phyloP scores from a whole-genome alignment of 1,139 yeast species.

The Entelexis paramagnoliae region DNA sequence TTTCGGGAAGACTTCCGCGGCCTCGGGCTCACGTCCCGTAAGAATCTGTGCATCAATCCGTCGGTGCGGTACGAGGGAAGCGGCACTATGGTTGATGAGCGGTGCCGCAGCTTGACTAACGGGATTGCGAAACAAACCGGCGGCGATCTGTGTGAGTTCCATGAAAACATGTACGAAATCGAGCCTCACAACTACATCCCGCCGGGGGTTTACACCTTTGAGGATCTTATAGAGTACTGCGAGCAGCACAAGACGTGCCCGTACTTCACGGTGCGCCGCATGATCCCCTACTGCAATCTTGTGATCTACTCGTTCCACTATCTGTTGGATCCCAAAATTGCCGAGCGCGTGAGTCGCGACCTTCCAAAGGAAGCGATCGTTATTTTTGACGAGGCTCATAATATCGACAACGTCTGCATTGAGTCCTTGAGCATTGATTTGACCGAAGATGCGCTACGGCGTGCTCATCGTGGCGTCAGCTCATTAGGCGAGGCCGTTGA shows the following conservation, averaged over 20 bases:
- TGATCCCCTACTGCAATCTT: constrained; percentile 91
- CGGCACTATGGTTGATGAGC: constrained; percentile 93
- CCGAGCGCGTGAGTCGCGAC: constrained; percentile 88
- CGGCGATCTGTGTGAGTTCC: constrained; percentile 65
- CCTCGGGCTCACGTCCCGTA: constrained; percentile 84
- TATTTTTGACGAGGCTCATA: constrained; percentile 96
- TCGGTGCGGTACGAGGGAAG: constrained; percentile 75
- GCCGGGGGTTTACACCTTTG: constrained; percentile 89
- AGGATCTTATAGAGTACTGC: constrained; percentile 66
- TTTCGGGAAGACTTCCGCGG: constrained; percentile 78
- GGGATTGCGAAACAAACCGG: constrained; percentile 70
- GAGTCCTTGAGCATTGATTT: constrained; percentile 84
- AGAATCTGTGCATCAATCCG: constrained; percentile 87
- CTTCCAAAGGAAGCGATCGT: constrained; percentile 86
- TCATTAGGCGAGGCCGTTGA: constrained; percentile 61
- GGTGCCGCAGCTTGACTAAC: constrained; percentile 86
- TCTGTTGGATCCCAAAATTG: constrained; percentile 89
- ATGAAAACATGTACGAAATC: constrained; percentile 72
- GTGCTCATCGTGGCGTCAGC: constrained; percentile 73
- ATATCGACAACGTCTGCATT: constrained; percentile 95
- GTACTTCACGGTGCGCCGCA: constrained; percentile 92
- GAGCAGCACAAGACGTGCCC: constrained; percentile 79
- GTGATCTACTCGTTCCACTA: constrained; percentile 95
- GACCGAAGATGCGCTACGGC: constrained; percentile 72
- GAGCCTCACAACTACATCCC: constrained; percentile 88